These are phyloP conservation scores for Leccinum ochraceum DNA, from an alignment of 768 basidiomycete species.

Conservation along the genomic window DNA sequence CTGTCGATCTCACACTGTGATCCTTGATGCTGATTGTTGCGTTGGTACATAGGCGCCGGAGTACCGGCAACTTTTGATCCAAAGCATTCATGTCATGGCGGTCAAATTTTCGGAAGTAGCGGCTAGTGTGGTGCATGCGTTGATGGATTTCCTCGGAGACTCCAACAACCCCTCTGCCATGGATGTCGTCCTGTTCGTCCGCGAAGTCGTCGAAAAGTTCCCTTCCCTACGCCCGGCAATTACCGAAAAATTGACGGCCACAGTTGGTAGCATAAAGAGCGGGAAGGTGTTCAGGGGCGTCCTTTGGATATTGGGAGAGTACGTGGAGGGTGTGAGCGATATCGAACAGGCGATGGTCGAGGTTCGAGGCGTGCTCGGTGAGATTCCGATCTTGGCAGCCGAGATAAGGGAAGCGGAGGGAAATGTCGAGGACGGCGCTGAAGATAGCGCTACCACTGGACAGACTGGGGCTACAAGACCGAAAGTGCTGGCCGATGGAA, in stretches of 20 bases:
- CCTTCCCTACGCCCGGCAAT: constrained; percentile 80
- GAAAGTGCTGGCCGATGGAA: constrained; percentile 91
- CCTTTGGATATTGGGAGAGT: constrained; percentile 98
- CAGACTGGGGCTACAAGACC: constrained; percentile 54
- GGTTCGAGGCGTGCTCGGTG: constrained; percentile 84
- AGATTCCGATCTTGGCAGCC: constrained; percentile 94
- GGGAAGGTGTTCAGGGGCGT: constrained; percentile 97
- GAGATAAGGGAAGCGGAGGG: constrained; percentile 76
- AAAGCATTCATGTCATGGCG: constrained; percentile 95
- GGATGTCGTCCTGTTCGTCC: constrained; percentile 88
- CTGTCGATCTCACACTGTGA: not conserved
- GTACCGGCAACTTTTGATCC: constrained; percentile 94
- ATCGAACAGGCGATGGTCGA: constrained; percentile 75
- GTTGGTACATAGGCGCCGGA: constrained; percentile 68
- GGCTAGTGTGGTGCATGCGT: constrained; percentile 88
- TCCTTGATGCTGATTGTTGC: not conserved
- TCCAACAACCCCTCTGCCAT: constrained; percentile 93
- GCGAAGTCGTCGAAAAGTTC: constrained; percentile 98
- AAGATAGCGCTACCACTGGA: constrained; percentile 37
- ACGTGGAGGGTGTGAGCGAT: constrained; percentile 66
- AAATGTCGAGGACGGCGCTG: constrained; percentile 49
- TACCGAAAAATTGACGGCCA: constrained; percentile 79
- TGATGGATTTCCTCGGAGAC: constrained; percentile 95
- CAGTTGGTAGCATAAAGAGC: constrained; percentile 86
- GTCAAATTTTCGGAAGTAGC: constrained; percentile 98